A percentile compares a stretch with the other conserved stretches of the same genome.
phyloP scores from a whole-genome alignment of 2,329 filamentous ascomycete species.

The Colletotrichum echinochloae region DNA sequence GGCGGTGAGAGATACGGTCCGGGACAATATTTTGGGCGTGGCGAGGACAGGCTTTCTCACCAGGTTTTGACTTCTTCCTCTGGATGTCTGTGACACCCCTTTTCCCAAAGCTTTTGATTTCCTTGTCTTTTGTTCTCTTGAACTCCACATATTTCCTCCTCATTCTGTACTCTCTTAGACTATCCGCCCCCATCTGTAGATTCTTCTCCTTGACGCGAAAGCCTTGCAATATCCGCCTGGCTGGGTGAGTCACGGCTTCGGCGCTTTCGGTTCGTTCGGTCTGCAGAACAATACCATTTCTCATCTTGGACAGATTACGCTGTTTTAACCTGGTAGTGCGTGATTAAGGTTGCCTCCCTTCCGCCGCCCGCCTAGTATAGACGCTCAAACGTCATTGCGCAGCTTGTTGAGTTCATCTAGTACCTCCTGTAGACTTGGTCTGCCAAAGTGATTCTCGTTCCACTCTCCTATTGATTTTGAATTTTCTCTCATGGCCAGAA shows the following conservation, averaged over 20 bases:
- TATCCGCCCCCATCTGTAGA: neutral
- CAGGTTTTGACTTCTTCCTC: neutral
- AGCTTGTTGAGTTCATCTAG: conserved; percentile 39
- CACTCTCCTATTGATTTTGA: conserved; percentile 56
- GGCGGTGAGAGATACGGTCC: neutral
- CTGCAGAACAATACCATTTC: conserved; percentile 6
- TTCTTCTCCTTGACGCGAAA: neutral
- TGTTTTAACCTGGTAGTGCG: neutral
- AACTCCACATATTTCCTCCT: neutral
- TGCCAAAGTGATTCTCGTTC: conserved; percentile 63
- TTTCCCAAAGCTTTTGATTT: conserved; percentile 5
- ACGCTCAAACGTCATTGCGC: conserved; percentile 44
- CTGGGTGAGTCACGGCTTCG: neutral
- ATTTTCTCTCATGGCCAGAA: conserved; percentile 56
- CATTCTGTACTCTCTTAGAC: neutral
- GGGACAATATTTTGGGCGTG: neutral
- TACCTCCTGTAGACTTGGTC: conserved; percentile 62
- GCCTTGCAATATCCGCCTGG: neutral
- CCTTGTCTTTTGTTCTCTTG: neutral
- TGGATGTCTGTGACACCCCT: conserved; percentile 15
- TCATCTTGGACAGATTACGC: neutral
- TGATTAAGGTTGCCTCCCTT: neutral
- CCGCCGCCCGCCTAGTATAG: neutral
- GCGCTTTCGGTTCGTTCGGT: neutral
- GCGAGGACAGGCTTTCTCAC: conserved; percentile 1